Conservation (phyloP, 2,329 filamentous ascomycete genomes). For the Aspergillus eucalypticola region DNA sequence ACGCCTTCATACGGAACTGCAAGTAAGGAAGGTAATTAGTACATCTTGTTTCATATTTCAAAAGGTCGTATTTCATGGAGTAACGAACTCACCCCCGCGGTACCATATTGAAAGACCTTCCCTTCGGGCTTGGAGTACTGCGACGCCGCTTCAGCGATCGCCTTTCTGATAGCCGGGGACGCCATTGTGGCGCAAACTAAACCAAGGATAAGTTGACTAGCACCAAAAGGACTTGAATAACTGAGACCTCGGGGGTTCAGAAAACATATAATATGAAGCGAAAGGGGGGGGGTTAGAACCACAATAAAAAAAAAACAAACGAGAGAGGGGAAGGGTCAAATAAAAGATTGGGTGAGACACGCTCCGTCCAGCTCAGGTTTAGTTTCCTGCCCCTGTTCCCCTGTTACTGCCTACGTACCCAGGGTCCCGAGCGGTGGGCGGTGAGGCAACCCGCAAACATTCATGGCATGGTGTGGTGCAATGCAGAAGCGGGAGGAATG, state of each 20-base stretch:
- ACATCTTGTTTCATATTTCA: conserved; percentile 13
- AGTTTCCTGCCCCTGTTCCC: conserved; percentile 1
- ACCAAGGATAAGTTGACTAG: conserved; percentile 5
- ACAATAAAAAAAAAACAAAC: conserved; percentile 10
- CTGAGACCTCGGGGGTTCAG: not conserved
- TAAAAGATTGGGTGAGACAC: conserved; percentile 4
- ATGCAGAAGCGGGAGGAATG: not conserved
- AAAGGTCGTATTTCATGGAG: not conserved
- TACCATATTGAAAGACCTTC: conserved; percentile 60
- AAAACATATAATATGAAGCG: conserved; percentile 7
- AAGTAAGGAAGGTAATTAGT: conserved; percentile 10
- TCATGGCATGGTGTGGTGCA: not conserved
- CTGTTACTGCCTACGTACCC: conserved; percentile 17
- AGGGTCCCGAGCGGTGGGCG: conserved; percentile 22
- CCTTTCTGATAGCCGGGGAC: conserved; percentile 44
- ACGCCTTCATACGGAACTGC: conserved; percentile 71
- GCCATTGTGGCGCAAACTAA: conserved; percentile 40
- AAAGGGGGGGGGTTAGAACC: conserved; percentile 5
- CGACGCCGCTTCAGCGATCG: conserved; percentile 49
- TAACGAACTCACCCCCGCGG: conserved; percentile 56
- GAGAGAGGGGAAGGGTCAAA: conserved; percentile 8
- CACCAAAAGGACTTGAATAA: not conserved
- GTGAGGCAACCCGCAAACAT: not conserved
- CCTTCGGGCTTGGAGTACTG: conserved; percentile 53
- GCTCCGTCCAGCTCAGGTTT: conserved; percentile 13